Conservation (phyloP, 768 basidiomycete species). For the Boletellus ananas region DNA sequence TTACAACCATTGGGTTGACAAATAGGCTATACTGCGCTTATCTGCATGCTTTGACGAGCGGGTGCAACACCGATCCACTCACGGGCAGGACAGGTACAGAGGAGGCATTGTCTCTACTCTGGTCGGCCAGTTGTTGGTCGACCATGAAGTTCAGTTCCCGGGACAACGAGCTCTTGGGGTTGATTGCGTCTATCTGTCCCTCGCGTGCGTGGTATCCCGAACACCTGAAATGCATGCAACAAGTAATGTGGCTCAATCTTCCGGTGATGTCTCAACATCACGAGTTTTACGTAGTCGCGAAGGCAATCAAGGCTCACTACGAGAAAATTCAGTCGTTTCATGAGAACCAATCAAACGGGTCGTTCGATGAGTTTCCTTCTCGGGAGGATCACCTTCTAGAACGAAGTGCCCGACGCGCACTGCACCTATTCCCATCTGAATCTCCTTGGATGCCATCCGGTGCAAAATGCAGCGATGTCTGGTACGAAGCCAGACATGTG, state of each 20-base stretch:
- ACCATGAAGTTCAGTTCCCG: constrained; percentile 31
- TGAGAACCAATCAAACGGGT: not conserved
- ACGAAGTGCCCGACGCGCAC: constrained; percentile 8
- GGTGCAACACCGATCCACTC: constrained; percentile 40
- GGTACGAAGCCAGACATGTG: constrained; percentile 8
- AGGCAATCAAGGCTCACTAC: constrained; percentile 27
- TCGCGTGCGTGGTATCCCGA: constrained; percentile 36
- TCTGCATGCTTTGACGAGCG: constrained; percentile 44
- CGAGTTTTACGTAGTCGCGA: constrained; percentile 19
- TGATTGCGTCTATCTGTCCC: constrained; percentile 34
- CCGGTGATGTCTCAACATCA: constrained; percentile 29
- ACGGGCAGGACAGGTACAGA: constrained; percentile 18
- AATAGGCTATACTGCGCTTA: constrained; percentile 37
- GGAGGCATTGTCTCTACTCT: constrained; percentile 34
- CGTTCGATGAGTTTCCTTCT: constrained; percentile 2
- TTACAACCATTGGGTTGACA: constrained; percentile 14
- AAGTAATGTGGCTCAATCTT: constrained; percentile 27
- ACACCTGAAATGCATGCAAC: constrained; percentile 38
- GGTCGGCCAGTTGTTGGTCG: constrained; percentile 36
- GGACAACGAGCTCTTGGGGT: constrained; percentile 29
- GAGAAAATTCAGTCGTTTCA: constrained; percentile 12
- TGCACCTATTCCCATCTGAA: not conserved
- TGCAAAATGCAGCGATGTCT: not conserved
- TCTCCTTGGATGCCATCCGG: not conserved
- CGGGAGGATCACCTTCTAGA: constrained; percentile 8